phyloP scores from a whole-genome alignment of 2,329 filamentous ascomycete genomes.

The Cytospora mali region DNA sequence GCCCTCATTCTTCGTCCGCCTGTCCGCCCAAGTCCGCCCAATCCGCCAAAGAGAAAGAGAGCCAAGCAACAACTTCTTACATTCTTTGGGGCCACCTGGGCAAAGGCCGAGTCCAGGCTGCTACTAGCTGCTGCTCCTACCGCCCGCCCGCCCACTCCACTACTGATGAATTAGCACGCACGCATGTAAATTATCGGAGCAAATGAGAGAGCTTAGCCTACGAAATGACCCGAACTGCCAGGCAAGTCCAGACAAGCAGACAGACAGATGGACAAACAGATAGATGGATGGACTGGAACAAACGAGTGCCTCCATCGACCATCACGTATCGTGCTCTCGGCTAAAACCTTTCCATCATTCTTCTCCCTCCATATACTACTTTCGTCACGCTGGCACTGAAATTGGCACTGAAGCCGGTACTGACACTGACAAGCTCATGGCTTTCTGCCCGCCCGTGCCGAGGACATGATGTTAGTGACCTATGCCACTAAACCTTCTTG shows the following conservation, averaged over 20 bases:
- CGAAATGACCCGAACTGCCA: background rate
- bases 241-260: no score
- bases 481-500: background rate
- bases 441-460: background rate
- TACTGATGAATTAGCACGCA: background rate
- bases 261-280: no score
- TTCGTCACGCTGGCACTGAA: background rate
- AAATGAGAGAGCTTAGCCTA: background rate
- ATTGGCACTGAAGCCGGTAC: background rate
- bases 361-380: background rate
- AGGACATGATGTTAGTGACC: background rate
- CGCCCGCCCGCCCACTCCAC: background rate
- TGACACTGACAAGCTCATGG: background rate
- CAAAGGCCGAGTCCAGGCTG: background rate
- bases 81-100: background rate
- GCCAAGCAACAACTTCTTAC: background rate
- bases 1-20: background rate
- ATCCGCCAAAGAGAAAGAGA: background rate
- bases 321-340: background rate
- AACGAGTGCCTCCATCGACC: background rate
- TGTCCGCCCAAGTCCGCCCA: background rate
- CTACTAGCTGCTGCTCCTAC: background rate
- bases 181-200: background rate
- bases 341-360: background rate
- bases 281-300: no score